A percentile compares a stretch with the other conserved stretches of the same genome.
Evolutionary conservation across 257 asterid species (phyloP).

Genomic region (Solanum corneliomulleri): DNA sequence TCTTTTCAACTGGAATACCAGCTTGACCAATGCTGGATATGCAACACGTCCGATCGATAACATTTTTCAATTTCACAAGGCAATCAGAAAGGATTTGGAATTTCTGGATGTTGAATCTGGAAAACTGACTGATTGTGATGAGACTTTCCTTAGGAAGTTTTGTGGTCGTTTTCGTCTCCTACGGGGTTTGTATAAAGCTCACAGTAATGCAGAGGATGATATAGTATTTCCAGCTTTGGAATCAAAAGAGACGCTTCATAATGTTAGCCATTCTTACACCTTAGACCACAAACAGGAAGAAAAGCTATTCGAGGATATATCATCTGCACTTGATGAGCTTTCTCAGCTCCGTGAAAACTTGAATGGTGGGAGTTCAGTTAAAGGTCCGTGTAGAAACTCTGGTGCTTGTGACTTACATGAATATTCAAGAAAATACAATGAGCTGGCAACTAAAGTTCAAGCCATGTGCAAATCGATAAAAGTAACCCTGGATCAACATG

Average conservation of each 20-base stretch:
- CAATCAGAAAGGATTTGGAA: slow-evolving; percentile 92
- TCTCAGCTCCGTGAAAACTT: slow-evolving; percentile 52
- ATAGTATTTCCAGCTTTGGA: slow-evolving; percentile 97
- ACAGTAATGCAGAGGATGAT: slow-evolving; percentile 99
- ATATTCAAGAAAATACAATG: slow-evolving; percentile 48
- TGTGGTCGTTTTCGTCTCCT: slow-evolving; percentile 85
- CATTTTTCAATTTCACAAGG: slow-evolving; percentile 91
- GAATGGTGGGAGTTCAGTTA: slow-evolving; percentile 27
- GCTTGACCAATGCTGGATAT: slow-evolving; percentile 29
- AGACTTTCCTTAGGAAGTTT: slow-evolving; percentile 70
- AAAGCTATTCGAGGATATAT: slow-evolving; percentile 81
- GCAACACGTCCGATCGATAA: slow-evolving; percentile 76
- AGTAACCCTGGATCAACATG: slow-evolving; percentile 96
- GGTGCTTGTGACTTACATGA: slow-evolving; percentile 20
- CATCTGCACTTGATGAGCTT: slow-evolving; percentile 66
- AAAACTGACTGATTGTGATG: slow-evolving; percentile 65
- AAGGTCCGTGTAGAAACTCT: slow-evolving; percentile 16
- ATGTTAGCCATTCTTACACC: slow-evolving; percentile 94
- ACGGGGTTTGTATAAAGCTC: slow-evolving; percentile 93
- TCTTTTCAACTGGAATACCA: slow-evolving; percentile 85
- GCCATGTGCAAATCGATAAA: slow-evolving; percentile 95
- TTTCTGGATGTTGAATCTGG: slow-evolving; percentile 81
- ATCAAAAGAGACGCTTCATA: slow-evolving; percentile 84
- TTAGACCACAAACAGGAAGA: slow-evolving; percentile 97
- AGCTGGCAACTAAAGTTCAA: slow-evolving; percentile 83